phyloP scores from a whole-genome alignment of 129 eudicot genomes.

The Escallonia herrerae region DNA sequence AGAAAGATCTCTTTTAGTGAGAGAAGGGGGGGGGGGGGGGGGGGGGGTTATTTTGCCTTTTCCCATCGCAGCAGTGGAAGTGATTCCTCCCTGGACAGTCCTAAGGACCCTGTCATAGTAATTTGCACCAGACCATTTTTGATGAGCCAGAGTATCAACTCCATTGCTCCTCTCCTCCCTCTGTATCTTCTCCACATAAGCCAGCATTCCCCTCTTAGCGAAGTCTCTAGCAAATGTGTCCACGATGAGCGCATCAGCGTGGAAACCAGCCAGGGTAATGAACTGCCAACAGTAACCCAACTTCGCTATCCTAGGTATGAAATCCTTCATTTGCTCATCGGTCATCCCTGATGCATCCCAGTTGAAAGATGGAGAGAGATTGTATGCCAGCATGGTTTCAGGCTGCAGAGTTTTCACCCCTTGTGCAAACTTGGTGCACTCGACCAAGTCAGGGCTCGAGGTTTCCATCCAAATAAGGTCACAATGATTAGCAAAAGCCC shows the following conservation, averaged over 20 bases:
- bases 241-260: constrained; percentile 65
- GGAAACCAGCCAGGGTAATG: constrained; percentile 93
- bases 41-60: constrained; percentile 40
- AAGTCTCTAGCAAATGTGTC: constrained; percentile 88
- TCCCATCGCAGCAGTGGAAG: constrained; percentile 99
- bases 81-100: constrained; percentile 98
- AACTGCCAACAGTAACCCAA: constrained; percentile 97
- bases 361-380: constrained; percentile 90
- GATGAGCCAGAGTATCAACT: constrained; percentile 94
- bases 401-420: constrained; percentile 66
- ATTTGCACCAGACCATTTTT: constrained; percentile 98
- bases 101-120: constrained; percentile 85
- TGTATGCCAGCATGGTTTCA: constrained; percentile 82
- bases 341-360: constrained; percentile 99
- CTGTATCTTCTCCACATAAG: constrained; percentile 91
- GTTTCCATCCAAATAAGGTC: constrained; percentile 98
- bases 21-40: no score
- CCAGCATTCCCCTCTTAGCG: constrained; percentile 83
- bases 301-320: constrained; percentile 78
- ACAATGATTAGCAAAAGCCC: constrained; percentile 78
- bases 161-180: constrained; percentile 84
- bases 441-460: constrained; percentile 77
- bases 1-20: no score
- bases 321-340: constrained; percentile 77
- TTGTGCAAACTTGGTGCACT: constrained; percentile 77